Evolutionary conservation across 2,329 filamentous ascomycete genomes (phyloP).

Genomic region (Hawksworthiomyces lignivorus): DNA sequence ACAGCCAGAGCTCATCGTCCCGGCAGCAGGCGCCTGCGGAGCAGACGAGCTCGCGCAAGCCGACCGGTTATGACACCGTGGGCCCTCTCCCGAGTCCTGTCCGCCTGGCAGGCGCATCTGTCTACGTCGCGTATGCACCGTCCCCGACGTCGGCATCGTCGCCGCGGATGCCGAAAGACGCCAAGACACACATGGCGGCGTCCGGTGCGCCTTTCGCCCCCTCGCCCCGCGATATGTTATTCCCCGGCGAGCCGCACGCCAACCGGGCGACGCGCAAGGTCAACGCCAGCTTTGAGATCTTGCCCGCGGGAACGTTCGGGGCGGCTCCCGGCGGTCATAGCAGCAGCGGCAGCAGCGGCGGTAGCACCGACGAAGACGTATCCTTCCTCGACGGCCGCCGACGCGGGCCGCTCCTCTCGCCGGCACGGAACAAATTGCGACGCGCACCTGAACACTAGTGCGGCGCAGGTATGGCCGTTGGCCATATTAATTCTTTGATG

Average conservation of each 20-base stretch:
- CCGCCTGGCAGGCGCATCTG: neutral
- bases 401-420: neutral
- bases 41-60: neutral
- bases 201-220: too few species aligned
- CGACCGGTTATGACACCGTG: neutral
- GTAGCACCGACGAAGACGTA: slow-evolving; percentile 1
- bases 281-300: slow-evolving; percentile 31
- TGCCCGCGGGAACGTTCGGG: slow-evolving; percentile 31
- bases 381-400: neutral
- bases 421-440: slow-evolving; percentile 14
- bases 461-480: too few species aligned
- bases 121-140: neutral
- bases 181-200: too few species aligned
- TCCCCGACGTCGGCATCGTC: too few species aligned
- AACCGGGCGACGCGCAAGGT: slow-evolving; percentile 28
- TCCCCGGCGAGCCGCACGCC: slow-evolving; percentile 20
- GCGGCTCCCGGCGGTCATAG: neutral
- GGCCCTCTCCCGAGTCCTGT: neutral
- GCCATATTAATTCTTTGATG: too few species aligned
- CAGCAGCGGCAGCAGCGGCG: slow-evolving; percentile 1
- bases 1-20: slow-evolving; percentile 2
- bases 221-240: neutral
- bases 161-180: too few species aligned
- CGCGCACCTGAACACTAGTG: too few species aligned
- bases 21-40: neutral